Conservation (phyloP, 2,329 filamentous ascomycete species). For the Orbilia oligospora region DNA sequence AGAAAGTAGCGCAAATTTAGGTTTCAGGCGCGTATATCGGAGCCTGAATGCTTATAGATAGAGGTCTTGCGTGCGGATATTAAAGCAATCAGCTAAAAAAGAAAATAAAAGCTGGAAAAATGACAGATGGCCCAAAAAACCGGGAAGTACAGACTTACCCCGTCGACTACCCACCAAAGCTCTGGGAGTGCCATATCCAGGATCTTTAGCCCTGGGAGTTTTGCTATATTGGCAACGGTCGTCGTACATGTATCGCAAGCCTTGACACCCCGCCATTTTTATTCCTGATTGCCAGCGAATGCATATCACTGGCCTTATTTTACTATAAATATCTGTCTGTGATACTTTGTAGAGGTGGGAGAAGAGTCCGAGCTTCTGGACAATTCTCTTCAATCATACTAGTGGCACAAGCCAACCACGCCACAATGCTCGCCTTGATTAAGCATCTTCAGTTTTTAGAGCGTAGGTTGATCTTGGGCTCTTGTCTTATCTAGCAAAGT, state of each 20-base stretch:
- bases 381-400: neutral
- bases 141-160: too few species aligned
- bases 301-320: neutral
- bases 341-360: neutral
- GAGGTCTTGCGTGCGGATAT: too few species aligned
- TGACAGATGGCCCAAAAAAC: too few species aligned
- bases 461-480: too few species aligned
- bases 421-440: neutral
- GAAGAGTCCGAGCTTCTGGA: neutral
- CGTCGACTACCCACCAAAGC: too few species aligned
- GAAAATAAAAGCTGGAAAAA: too few species aligned
- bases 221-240: neutral
- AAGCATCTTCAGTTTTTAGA: too few species aligned
- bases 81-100: too few species aligned
- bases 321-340: neutral
- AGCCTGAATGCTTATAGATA: too few species aligned
- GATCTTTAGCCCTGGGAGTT: neutral
- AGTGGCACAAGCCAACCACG: neutral
- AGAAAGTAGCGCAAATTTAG: too few species aligned
- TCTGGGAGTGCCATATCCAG: neutral
- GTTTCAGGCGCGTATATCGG: too few species aligned
- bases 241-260: constrained; percentile 3
- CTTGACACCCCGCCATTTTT: neutral
- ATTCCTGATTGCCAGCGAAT: neutral
- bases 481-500: too few species aligned